Evolutionary conservation across 495 filamentous ascomycete species (phyloP), one percentile per base, ranked within the genome.

Genomic region (Penicillium malachiteum): DNA sequence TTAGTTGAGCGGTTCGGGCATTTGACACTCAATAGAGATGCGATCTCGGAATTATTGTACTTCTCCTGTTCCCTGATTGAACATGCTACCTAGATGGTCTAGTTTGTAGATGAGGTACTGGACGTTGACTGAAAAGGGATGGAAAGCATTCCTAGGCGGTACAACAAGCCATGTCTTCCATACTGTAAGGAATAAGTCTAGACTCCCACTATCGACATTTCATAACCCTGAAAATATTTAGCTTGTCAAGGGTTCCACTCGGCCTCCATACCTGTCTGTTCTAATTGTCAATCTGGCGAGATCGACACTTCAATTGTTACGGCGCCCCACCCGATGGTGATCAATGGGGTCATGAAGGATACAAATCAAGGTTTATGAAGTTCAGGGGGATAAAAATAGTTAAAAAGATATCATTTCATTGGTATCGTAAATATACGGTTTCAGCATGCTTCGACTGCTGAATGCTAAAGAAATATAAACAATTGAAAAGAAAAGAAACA

Each of bases 371-470:
- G 1, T 21, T 26, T 18, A 26, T 16, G 40, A 32, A 8, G 17
- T 21, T 7, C n/a, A 44, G 13, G 8, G 13, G 17, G n/a, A n/a
- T n/a, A n/a, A n/a, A 13, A 21, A 5, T 44, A 26, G n/a, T 46
- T 3, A 42, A 34, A 26, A 62, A 52, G 11, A 54, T 46, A 41
- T 64, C 46, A 65, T 65, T 58, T 63, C 65, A 68, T 68, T 66
- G 62, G 62, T 65, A 66, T 68, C 62, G 55, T 68, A 48, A 48
- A 56, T 68, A 57, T 63, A 58, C 37, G 49, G 60, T 60, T 59
- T 56, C 35, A 48, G 52, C 58, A 55, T 50, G 39, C 48, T 48
- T 55, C 61, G 21, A 39, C 54, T 58, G 39, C 50, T 17, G 14
- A 12, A 48, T 8, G 50, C 35, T 43, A n/a, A 49, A 48, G 47